Evolutionary conservation across 2,329 filamentous ascomycete genomes (phyloP).

Genomic region (Neopestalotiopsis rosae): DNA sequence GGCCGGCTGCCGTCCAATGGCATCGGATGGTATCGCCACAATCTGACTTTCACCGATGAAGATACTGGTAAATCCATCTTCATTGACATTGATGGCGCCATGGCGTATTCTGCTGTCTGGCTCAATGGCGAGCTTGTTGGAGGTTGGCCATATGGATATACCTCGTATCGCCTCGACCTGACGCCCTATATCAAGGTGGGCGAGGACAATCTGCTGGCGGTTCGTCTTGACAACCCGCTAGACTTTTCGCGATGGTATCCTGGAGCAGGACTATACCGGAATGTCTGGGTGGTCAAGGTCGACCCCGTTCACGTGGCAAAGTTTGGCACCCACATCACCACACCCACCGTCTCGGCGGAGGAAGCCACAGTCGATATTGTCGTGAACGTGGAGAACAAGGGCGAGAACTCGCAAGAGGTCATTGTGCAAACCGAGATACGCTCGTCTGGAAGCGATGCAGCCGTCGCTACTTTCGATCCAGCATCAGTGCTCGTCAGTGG

Average conservation of each 20-base stretch:
- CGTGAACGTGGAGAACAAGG: conserved; percentile 53
- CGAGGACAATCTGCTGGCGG: conserved; percentile 49
- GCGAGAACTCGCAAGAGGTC: conserved; percentile 35
- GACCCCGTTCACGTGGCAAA: conserved; percentile 52
- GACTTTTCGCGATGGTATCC: conserved; percentile 60
- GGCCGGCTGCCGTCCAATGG: conserved; percentile 56
- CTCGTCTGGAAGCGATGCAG: conserved; percentile 24
- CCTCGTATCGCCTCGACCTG: conserved; percentile 56
- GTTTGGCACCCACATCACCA: conserved; percentile 54
- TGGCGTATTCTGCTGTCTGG: conserved; percentile 58
- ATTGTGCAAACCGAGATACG: conserved; percentile 41
- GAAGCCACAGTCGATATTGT: conserved; percentile 50
- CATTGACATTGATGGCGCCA: conserved; percentile 51
- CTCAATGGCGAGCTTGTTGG: conserved; percentile 55
- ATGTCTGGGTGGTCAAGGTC: conserved; percentile 58
- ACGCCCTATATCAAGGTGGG: conserved; percentile 46
- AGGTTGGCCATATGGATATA: conserved; percentile 58
- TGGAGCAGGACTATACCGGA: conserved; percentile 58
- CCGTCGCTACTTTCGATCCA: conserved; percentile 43
- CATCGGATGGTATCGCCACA: conserved; percentile 56
- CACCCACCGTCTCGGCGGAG: conserved; percentile 47
- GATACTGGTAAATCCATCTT: conserved; percentile 29
- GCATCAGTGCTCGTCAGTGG: conserved; percentile 34
- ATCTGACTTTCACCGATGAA: conserved; percentile 30
- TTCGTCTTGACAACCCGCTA: conserved; percentile 55